These are phyloP conservation scores for Casaregolazyma lundiana DNA, from an alignment of 1,139 yeast genomes.

Conservation along the genomic window DNA sequence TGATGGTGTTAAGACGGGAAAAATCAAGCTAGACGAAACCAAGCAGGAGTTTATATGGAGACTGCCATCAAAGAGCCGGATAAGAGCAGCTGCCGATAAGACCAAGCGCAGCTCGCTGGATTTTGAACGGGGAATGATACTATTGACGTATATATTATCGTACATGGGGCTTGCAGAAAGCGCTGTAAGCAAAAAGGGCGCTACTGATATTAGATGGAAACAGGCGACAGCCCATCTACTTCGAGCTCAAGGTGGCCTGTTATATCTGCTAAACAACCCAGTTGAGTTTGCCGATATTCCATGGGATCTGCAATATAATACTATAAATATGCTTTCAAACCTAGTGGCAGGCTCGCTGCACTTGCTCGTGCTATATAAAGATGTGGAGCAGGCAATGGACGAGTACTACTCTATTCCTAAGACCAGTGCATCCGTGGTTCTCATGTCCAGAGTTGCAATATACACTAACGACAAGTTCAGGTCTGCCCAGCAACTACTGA, in stretches of 20 bases:
- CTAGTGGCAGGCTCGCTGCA: constrained; percentile 32
- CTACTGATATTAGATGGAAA: constrained; percentile 27
- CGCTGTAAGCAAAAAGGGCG: constrained; percentile 13
- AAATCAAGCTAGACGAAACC: constrained; percentile 4
- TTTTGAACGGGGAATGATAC: constrained; percentile 30
- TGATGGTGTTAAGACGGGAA: constrained; percentile 14
- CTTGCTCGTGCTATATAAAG: constrained; percentile 28
- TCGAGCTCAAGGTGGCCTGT: constrained; percentile 28
- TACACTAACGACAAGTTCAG: constrained; percentile 32
- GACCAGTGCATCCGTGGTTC: constrained; percentile 24
- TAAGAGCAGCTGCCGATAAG: constrained; percentile 24
- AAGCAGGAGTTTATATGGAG: constrained; percentile 25
- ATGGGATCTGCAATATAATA: constrained; percentile 25
- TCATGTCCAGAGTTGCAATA: constrained; percentile 32
- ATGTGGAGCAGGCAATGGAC: constrained; percentile 12
- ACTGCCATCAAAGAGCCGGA: constrained; percentile 23
- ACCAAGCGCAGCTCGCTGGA: constrained; percentile 27
- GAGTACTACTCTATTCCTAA: constrained; percentile 9
- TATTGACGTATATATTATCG: constrained; percentile 30
- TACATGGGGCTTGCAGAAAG: constrained; percentile 24
- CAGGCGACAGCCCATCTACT: constrained; percentile 28
- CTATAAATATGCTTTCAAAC: constrained; percentile 25
- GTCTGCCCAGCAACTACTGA: constrained; percentile 25
- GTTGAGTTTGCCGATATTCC: constrained; percentile 11
- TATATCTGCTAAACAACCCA: constrained; percentile 25